Percentiles rank a stretch among this genome's conserved stretches.
Evolutionary conservation across 78 protist genomes (phyloP).

Genomic region (Dictyostelium discoideum): DNA sequence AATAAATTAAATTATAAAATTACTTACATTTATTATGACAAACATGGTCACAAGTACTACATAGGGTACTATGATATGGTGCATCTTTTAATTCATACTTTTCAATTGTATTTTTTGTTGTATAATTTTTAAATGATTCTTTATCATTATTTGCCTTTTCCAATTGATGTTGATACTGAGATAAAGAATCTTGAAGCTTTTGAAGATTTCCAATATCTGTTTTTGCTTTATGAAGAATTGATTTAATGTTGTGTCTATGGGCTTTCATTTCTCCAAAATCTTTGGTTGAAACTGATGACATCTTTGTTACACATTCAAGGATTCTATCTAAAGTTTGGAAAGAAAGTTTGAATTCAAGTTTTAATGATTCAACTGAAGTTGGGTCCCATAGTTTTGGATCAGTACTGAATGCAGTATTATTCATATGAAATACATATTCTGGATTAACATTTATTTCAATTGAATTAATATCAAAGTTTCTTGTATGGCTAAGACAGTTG

Average conservation of each 20-base stretch:
- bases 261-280: background rate
- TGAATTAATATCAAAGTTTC: background rate
- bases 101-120: background rate
- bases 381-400: background rate
- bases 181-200: background rate
- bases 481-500: background rate
- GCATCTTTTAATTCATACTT: background rate
- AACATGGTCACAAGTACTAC: conserved; percentile 32
- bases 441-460: background rate
- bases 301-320: background rate
- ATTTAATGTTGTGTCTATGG: background rate
- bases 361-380: background rate
- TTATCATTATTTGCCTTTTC: background rate
- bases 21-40: conserved; percentile 12
- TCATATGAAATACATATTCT: background rate
- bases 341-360: background rate
- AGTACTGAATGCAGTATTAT: background rate
- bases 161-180: background rate
- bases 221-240: background rate
- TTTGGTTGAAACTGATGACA: background rate
- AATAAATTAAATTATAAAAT: background rate
- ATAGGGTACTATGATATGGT: conserved; percentile 9
- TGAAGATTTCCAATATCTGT: background rate
- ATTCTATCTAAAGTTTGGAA: background rate
- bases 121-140: conserved; percentile 9